phyloP scores from a whole-genome alignment of 2,329 filamentous ascomycete genomes.

The Zymoseptoria tritici region DNA sequence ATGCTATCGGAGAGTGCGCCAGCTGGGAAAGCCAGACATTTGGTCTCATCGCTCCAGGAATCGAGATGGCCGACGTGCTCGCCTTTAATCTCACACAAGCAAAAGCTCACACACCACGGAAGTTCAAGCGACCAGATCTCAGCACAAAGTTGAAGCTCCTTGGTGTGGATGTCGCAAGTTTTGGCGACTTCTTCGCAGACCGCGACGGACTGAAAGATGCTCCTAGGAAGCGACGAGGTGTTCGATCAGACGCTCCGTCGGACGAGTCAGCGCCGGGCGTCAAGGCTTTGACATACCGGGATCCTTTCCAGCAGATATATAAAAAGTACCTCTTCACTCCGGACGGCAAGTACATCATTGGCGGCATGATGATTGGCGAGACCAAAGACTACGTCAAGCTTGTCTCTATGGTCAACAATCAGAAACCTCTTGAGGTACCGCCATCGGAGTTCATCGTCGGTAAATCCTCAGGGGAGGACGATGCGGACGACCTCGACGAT shows the following conservation, averaged over 20 bases:
- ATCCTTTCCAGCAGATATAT: slow-evolving; percentile 81
- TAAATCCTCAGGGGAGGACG: slow-evolving; percentile 66
- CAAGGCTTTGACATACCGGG: slow-evolving; percentile 79
- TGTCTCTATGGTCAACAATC: slow-evolving; percentile 77
- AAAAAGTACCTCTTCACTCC: slow-evolving; percentile 89
- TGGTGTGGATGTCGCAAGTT: slow-evolving; percentile 85
- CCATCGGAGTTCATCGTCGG: slow-evolving; percentile 80
- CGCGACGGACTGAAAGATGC: slow-evolving; percentile 70
- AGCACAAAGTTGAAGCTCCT: slow-evolving; percentile 88
- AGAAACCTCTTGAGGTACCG: slow-evolving; percentile 68
- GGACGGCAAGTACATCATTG: slow-evolving; percentile 82
- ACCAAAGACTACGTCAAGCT: slow-evolving; percentile 85
- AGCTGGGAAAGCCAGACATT: slow-evolving; percentile 84
- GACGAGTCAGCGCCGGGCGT: slow-evolving; percentile 49
- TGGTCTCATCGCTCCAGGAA: slow-evolving; percentile 78
- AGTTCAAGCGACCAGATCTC: slow-evolving; percentile 74
- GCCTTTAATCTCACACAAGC: slow-evolving; percentile 86
- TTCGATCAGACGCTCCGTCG: slow-evolving; percentile 5
- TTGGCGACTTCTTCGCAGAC: slow-evolving; percentile 90
- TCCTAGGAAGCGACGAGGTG: slow-evolving; percentile 49
- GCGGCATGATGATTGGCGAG: slow-evolving; percentile 97
- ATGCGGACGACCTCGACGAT: slow-evolving; percentile 70
- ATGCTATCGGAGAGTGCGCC: slow-evolving; percentile 85
- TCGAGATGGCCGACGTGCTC: slow-evolving; percentile 89
- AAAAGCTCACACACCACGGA: slow-evolving; percentile 58